Conservation (phyloP, 192 early-diverging fungal species). For the Coemansia sp. region DNA sequence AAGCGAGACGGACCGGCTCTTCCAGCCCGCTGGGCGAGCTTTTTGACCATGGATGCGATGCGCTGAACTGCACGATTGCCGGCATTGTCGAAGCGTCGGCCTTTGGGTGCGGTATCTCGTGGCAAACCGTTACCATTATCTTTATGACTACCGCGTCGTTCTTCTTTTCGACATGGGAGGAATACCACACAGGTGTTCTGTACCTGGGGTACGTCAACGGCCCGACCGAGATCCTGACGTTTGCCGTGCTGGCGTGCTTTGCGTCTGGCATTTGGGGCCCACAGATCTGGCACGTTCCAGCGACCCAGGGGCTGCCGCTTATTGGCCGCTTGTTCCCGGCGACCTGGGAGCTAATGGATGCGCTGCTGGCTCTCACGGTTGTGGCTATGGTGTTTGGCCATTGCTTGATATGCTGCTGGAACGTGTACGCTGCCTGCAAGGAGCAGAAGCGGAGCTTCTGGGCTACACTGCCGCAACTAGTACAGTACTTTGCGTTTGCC, state of each 20-base stretch:
- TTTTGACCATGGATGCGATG: slow-evolving; percentile 86
- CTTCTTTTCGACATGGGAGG: slow-evolving; percentile 87
- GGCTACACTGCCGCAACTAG: slow-evolving; percentile 62
- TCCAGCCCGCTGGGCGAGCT: slow-evolving; percentile 80
- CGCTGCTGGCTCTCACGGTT: slow-evolving; percentile 28
- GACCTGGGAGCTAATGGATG: slow-evolving; percentile 44
- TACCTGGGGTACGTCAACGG: slow-evolving; percentile 84
- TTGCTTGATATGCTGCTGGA: slow-evolving; percentile 49
- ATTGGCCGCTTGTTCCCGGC: slow-evolving; percentile 45
- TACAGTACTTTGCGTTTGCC: slow-evolving; percentile 64
- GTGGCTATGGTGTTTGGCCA: slow-evolving; percentile 43
- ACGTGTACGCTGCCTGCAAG: slow-evolving; percentile 54
- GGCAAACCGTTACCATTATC: slow-evolving; percentile 61
- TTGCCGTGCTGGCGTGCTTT: slow-evolving; percentile 65
- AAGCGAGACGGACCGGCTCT: slow-evolving; percentile 76
- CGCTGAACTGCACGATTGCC: slow-evolving; percentile 78
- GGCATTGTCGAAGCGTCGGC: slow-evolving; percentile 72
- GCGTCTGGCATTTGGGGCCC: slow-evolving; percentile 68
- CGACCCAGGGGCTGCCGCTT: slow-evolving; percentile 35
- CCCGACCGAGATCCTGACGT: slow-evolving; percentile 80
- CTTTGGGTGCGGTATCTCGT: slow-evolving; percentile 71
- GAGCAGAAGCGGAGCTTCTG: slow-evolving; percentile 63
- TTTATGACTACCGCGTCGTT: slow-evolving; percentile 72
- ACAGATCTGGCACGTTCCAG: slow-evolving; percentile 50
- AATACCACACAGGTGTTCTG: slow-evolving; percentile 83